Base-by-base conservation (phyloP, 1,284 basidiomycete genomes). In the Sphagnurus paluster region DNA sequence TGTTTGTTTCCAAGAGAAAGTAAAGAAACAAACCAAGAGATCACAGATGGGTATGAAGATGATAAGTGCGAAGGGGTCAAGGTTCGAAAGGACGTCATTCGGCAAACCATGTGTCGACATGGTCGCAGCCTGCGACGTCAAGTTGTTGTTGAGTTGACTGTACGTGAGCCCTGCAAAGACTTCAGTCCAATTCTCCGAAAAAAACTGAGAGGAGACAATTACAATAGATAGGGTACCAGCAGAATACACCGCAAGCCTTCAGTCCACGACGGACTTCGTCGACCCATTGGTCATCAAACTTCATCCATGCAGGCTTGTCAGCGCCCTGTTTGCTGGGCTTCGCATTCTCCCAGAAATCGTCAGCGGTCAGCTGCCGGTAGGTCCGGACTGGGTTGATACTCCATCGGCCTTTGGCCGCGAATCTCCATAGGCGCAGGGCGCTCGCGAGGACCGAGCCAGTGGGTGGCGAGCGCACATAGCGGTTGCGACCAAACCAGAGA, bases 211-310 rank as follows among this genome's bases (percentile, higher is more conserved):
- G n/a, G n/a, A 28, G 26, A 8, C 29, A 63, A 80, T 35, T 50
- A 86, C 85, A 87, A 58, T 80, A 88, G 29, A 88, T 67, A 0
- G 87, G 87, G 66, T 63, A 90, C 78, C 86, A 92, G 36, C 76
- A 61, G 69, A 95, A 94, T 46, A 95, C 90, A 33, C 70, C 66
- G 68, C 92, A 95, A 6, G 93, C 93, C 65, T 90, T 90, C 67
- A 93, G 67, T 2, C 88, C 90, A 57, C 90, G 79, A 47, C 76
- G 74, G 40, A 94, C 82, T 62, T 95, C 92, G 44, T 92, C 88
- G 11, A 95, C 89, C 82, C 84, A 92, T 29, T 73, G 60, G 57
- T 90, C 87, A 56, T 90, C 84, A 60, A 80, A 87, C 3, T 68
- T 81, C 84, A 88, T 88, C 86, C 85, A 88, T 1, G 35, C 24